Evolutionary conservation across 495 filamentous ascomycete species (phyloP).

Genomic region (Alectoria sarmentosa): DNA sequence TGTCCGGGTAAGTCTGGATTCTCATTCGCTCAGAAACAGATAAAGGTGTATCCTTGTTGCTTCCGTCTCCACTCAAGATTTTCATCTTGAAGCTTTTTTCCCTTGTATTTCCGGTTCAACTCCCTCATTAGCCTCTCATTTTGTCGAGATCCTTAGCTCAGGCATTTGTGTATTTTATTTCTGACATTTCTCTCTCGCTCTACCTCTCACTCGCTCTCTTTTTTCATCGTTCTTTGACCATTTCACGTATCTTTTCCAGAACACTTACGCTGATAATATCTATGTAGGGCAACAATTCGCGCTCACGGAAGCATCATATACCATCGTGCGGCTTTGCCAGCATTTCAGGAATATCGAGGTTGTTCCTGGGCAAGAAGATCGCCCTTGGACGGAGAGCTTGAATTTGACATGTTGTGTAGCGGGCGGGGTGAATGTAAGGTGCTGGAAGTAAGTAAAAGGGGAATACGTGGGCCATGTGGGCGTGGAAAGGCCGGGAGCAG

Average conservation of each 20-base stretch:
- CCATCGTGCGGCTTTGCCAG: background rate
- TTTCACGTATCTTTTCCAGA: background rate
- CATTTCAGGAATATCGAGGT: background rate
- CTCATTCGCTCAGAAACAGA: background rate
- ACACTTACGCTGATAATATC: constrained; percentile 14
- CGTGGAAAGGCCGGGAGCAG: no score
- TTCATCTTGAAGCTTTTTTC: background rate
- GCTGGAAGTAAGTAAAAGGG: background rate
- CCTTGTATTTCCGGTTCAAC: background rate
- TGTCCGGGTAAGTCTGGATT: constrained; percentile 25
- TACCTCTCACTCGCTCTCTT: no score
- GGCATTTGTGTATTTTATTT: background rate
- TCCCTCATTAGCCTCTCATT: background rate
- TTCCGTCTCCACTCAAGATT: background rate
- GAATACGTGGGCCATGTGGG: background rate
- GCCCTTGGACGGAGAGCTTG: background rate
- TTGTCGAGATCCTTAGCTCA: no score
- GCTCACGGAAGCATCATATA: constrained; percentile 42
- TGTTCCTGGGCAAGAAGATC: background rate
- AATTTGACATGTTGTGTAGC: background rate
- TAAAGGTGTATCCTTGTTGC: background rate
- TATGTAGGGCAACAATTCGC: constrained; percentile 47
- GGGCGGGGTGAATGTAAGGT: background rate
- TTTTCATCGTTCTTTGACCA: background rate
- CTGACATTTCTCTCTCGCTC: background rate